Percentiles rank a stretch among this genome's conserved stretches.
phyloP scores from a whole-genome alignment of 179 eudicot genomes.

The Beta lomatogona region DNA sequence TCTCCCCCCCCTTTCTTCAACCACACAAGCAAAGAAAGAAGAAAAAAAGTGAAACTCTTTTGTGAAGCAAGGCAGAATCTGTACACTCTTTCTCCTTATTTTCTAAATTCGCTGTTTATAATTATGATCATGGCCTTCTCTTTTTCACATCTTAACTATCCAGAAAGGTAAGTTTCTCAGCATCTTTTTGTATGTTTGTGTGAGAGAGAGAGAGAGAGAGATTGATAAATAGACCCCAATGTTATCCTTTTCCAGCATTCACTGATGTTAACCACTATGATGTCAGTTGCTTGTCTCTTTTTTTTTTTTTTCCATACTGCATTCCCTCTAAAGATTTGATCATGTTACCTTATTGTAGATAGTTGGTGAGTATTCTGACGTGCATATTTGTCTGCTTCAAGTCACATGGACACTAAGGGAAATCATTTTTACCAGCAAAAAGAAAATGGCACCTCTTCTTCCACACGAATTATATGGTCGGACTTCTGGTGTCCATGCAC shows the following conservation, averaged over 20 bases:
- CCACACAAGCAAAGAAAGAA: background rate
- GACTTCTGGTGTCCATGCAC: background rate
- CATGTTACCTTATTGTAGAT: conserved; percentile 30
- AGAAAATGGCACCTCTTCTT: conserved; percentile 7
- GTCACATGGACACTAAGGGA: conserved; percentile 34
- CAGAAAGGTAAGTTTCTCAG: background rate
- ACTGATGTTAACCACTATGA: background rate
- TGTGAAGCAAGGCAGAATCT: background rate
- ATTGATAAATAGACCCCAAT: background rate
- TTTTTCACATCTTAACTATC: background rate
- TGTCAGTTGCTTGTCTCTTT: background rate
- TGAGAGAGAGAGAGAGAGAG: background rate
- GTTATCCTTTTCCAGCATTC: background rate
- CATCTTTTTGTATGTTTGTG: background rate
- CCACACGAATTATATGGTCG: conserved; percentile 20
- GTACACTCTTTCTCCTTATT: background rate
- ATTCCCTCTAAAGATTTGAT: background rate
- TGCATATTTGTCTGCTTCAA: conserved; percentile 32
- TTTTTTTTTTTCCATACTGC: background rate
- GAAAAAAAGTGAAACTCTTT: background rate
- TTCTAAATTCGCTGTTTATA: background rate
- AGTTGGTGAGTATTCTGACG: conserved; percentile 30
- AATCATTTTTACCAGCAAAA: conserved; percentile 11
- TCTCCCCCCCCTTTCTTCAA: background rate
- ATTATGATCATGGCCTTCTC: background rate